These are phyloP conservation scores for Gymnopilus dilepis DNA, from an alignment of 768 basidiomycete genomes.

Conservation along the genomic window DNA sequence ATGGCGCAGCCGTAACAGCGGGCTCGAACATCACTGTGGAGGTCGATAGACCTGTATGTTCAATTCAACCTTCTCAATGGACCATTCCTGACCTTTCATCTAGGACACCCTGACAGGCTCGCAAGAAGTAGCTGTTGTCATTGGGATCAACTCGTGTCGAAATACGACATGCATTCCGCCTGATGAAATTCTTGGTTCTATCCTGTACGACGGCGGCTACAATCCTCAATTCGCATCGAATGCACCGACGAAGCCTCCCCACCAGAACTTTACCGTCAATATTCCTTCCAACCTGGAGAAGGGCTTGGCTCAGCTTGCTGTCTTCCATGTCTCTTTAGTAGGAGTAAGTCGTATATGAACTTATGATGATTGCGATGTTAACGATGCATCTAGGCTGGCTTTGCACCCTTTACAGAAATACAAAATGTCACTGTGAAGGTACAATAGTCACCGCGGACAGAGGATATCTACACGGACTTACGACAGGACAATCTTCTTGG, in stretches of 20 bases:
- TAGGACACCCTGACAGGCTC: conserved; percentile 44
- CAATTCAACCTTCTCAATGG: not conserved
- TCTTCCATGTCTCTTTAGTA: conserved; percentile 42
- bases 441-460: conserved; percentile 13
- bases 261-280: conserved; percentile 50
- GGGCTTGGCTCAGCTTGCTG: conserved; percentile 41
- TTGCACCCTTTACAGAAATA: conserved; percentile 34
- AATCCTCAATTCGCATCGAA: conserved; percentile 38
- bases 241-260: conserved; percentile 37
- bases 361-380: not conserved
- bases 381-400: conserved; percentile 33
- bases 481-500: not conserved
- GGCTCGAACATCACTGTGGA: conserved; percentile 49
- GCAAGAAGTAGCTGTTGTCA: conserved; percentile 50
- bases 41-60: conserved; percentile 52
- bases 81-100: not conserved
- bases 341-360: conserved; percentile 43
- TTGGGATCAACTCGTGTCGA: conserved; percentile 46
- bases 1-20: conserved; percentile 36
- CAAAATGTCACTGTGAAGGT: conserved; percentile 38
- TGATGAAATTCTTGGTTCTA: conserved; percentile 38
- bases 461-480: not conserved
- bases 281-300: conserved; percentile 35
- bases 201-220: conserved; percentile 54
- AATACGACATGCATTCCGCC: conserved; percentile 28